These are phyloP conservation scores for Russula vinacea DNA, from an alignment of 768 basidiomycete species.

Conservation along the genomic window DNA sequence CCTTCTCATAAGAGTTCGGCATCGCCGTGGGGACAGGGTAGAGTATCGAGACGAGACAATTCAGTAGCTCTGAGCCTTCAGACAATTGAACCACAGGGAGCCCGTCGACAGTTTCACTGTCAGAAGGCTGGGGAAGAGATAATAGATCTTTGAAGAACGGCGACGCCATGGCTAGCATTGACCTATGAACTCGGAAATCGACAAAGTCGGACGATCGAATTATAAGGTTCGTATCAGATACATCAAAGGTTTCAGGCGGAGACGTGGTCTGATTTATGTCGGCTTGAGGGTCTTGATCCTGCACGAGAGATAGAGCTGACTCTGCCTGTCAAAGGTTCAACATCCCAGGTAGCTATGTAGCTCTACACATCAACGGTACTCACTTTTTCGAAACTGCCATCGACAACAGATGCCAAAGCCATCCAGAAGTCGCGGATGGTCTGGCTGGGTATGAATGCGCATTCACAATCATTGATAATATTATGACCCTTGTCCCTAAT, in stretches of 20 bases:
- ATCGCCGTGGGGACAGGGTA: constrained; percentile 12
- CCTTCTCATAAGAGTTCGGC: constrained; percentile 1
- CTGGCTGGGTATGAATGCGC: background rate
- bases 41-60: constrained; percentile 13
- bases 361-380: background rate
- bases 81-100: constrained; percentile 4
- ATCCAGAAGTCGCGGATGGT: constrained; percentile 6
- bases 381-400: background rate
- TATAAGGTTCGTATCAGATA: constrained; percentile 3
- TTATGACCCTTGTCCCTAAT: no score
- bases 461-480: no score
- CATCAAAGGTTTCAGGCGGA: background rate
- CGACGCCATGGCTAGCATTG: constrained; percentile 1
- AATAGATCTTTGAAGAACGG: background rate
- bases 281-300: background rate
- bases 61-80: constrained; percentile 8
- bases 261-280: no score
- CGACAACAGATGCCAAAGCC: background rate
- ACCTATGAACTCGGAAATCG: constrained; percentile 10
- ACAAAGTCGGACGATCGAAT: constrained; percentile 2
- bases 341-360: background rate
- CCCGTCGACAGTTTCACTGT: constrained; percentile 1
- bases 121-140: background rate
- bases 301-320: background rate
- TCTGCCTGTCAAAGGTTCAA: constrained; percentile 2